phyloP scores from a whole-genome alignment of 2,329 filamentous ascomycete species.

The Aspergillus phoenicis region DNA sequence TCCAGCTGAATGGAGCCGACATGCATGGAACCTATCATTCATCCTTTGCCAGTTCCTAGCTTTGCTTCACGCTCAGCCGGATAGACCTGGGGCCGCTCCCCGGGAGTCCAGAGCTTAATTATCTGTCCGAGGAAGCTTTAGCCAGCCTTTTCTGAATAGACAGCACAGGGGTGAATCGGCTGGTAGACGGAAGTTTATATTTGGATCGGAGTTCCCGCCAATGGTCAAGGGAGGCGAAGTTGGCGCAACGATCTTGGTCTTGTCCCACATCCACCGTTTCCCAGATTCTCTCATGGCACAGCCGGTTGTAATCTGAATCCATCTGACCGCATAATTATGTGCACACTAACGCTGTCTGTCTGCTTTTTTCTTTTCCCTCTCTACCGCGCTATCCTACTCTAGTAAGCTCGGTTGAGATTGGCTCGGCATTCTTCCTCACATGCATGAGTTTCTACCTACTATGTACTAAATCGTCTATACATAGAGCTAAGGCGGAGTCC shows the following conservation, averaged over 20 bases:
- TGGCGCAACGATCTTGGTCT: neutral
- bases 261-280: neutral
- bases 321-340: neutral
- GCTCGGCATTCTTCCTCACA: neutral
- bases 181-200: neutral
- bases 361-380: neutral
- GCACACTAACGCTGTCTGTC: neutral
- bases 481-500: neutral
- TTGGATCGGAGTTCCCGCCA: neutral
- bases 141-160: neutral
- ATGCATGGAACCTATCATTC: constrained; percentile 2
- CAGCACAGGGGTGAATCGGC: neutral
- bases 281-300: neutral
- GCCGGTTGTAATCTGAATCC: neutral
- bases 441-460: neutral
- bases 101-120: neutral
- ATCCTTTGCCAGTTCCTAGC: neutral
- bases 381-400: neutral
- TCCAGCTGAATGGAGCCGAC: constrained; percentile 1
- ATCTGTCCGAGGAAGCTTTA: neutral
- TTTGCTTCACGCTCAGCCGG: neutral
- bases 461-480: neutral
- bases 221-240: neutral
- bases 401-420: neutral
- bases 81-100: neutral